These are phyloP conservation scores for Trichoderma sp. DNA, from an alignment of 2,329 filamentous ascomycete species.

Conservation along the genomic window DNA sequence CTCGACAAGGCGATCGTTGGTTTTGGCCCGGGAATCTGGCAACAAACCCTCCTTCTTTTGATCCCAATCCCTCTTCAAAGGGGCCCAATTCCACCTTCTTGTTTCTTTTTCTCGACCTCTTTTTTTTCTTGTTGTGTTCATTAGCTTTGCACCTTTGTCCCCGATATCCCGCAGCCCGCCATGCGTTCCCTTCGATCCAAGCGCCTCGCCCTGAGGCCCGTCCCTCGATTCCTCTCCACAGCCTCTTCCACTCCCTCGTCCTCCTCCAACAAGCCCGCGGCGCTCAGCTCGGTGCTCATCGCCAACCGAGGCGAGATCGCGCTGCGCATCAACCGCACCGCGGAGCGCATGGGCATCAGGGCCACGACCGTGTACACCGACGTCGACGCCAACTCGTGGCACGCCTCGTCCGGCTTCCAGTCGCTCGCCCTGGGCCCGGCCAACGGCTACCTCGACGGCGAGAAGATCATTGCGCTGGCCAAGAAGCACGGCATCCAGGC, in stretches of 20 bases:
- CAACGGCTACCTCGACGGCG: conserved; percentile 88
- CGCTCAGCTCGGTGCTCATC: conserved; percentile 81
- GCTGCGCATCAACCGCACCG: conserved; percentile 86
- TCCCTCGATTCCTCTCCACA: conserved; percentile 44
- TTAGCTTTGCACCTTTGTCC: too few relatives aligned
- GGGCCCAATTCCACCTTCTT: conserved; percentile 7
- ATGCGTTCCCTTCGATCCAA: conserved; percentile 61
- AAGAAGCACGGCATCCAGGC: conserved; percentile 85
- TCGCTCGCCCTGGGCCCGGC: conserved; percentile 81
- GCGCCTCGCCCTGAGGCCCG: conserved; percentile 51
- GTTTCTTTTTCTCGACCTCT: too few relatives aligned
- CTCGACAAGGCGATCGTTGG: conserved; percentile 10
- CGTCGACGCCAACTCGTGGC: conserved; percentile 82
- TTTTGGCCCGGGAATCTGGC: too few relatives aligned
- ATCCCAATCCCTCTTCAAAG: conserved; percentile 23
- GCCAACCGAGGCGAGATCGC: conserved; percentile 98
- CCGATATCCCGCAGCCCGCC: conserved; percentile 29
- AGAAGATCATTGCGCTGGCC: conserved; percentile 86
- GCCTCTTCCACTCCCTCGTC: conserved; percentile 31
- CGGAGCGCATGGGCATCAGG: conserved; percentile 82
- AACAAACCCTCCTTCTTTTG: conserved; percentile 1
- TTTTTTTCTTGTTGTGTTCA: too few relatives aligned
- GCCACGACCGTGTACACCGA: conserved; percentile 96
- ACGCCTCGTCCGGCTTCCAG: conserved; percentile 81
- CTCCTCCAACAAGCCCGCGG: conserved; percentile 44